Conservation (phyloP, 192 early-diverging fungal genomes). For the Dissophora ornata region DNA sequence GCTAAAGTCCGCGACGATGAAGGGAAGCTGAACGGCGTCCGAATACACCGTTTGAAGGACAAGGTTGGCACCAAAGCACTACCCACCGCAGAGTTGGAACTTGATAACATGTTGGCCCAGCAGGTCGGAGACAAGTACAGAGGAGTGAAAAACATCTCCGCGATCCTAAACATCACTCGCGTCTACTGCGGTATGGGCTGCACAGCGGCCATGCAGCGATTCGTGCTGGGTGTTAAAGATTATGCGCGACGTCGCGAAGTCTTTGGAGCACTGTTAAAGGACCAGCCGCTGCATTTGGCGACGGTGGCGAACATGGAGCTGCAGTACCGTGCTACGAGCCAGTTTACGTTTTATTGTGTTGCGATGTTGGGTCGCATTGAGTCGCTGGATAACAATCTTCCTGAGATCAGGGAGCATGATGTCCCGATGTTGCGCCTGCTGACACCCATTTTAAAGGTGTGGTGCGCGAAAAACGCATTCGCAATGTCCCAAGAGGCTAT, state of each 20-base stretch:
- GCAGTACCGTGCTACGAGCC: slow-evolving; percentile 60
- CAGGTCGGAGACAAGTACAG: slow-evolving; percentile 61
- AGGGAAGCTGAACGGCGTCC: slow-evolving; percentile 69
- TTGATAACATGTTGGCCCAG: slow-evolving; percentile 63
- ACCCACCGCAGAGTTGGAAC: slow-evolving; percentile 79
- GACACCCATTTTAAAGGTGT: slow-evolving; percentile 77
- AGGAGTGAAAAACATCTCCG: slow-evolving; percentile 73
- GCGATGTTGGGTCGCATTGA: slow-evolving; percentile 69
- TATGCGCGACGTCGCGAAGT: slow-evolving; percentile 65
- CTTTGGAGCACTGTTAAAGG: slow-evolving; percentile 62
- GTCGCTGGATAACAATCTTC: slow-evolving; percentile 20
- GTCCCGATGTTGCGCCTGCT: slow-evolving; percentile 66
- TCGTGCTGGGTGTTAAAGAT: slow-evolving; percentile 64
- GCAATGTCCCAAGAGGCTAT: slow-evolving; percentile 65
- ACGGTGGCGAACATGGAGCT: slow-evolving; percentile 71
- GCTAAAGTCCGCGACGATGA: slow-evolving; percentile 63
- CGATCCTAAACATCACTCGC: slow-evolving; percentile 79
- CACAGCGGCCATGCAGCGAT: slow-evolving; percentile 60
- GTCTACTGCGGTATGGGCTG: slow-evolving; percentile 67
- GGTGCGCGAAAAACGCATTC: slow-evolving; percentile 59
- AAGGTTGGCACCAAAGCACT: slow-evolving; percentile 76
- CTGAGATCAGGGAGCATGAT: slow-evolving; percentile 37
- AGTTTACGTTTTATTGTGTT: slow-evolving; percentile 67
- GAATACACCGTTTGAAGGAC: slow-evolving; percentile 73
- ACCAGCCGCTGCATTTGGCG: slow-evolving; percentile 70